phyloP scores from a whole-genome alignment of 2,329 filamentous ascomycete genomes.

The Fusarium nanum region DNA sequence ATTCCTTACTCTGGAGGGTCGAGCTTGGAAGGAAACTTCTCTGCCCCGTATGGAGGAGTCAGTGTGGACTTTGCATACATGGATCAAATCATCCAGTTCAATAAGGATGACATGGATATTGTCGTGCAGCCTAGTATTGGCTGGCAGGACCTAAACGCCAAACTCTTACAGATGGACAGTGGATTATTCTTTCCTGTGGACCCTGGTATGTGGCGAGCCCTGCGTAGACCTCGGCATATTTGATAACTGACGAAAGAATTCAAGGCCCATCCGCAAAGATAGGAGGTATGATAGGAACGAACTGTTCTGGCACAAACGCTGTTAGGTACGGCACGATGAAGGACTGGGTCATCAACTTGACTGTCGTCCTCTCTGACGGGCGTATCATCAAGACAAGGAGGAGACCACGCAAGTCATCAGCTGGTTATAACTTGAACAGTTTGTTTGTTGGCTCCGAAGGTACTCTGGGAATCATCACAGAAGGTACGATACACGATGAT shows the following conservation, averaged over 20 bases:
- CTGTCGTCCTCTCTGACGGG: conserved; percentile 82
- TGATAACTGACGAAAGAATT: background rate
- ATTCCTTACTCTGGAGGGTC: conserved; percentile 89
- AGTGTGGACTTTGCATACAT: conserved; percentile 91
- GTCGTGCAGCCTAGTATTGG: conserved; percentile 91
- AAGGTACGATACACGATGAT: conserved; percentile 58
- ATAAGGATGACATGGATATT: conserved; percentile 90
- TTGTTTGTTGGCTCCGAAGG: conserved; percentile 86
- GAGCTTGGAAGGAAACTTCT: conserved; percentile 90
- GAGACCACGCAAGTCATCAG: conserved; percentile 82
- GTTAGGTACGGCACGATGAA: conserved; percentile 89
- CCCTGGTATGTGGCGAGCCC: conserved; percentile 65
- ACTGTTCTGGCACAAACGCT: conserved; percentile 81
- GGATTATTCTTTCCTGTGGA: conserved; percentile 93
- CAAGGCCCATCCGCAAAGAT: conserved; percentile 75
- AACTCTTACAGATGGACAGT: conserved; percentile 72
- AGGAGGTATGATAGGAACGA: conserved; percentile 85
- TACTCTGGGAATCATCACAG: conserved; percentile 83
- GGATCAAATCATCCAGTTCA: conserved; percentile 82
- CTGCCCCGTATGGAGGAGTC: conserved; percentile 85
- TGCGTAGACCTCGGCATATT: background rate
- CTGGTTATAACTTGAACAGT: conserved; percentile 84
- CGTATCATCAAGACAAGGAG: conserved; percentile 82
- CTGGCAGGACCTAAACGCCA: conserved; percentile 90
- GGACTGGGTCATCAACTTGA: conserved; percentile 87